These are phyloP conservation scores for Medicago ruthenica DNA, from an alignment of 306 rosid genomes.

Conservation along the genomic window DNA sequence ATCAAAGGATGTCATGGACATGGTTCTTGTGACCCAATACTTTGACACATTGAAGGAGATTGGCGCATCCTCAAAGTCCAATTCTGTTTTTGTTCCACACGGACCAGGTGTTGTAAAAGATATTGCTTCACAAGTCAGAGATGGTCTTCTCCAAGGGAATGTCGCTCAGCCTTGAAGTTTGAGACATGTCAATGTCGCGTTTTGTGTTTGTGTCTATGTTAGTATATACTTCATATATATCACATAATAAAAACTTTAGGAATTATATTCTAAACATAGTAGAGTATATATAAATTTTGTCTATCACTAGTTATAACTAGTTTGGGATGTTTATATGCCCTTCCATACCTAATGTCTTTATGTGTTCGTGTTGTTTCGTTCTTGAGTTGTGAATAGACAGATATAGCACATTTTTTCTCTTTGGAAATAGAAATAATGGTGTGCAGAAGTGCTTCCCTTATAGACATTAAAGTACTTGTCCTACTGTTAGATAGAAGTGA, in stretches of 20 bases:
- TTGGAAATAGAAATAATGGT: not conserved
- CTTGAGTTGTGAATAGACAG: not conserved
- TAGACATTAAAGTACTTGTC: no score
- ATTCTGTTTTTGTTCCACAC: constrained; percentile 86
- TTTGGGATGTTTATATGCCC: not conserved
- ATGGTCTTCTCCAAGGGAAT: constrained; percentile 84
- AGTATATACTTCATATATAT: not conserved
- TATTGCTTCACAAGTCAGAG: constrained; percentile 77
- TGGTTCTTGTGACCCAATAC: constrained; percentile 95
- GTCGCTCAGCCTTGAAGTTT: constrained; percentile 13
- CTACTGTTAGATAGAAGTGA: no score
- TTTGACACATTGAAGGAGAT: constrained; percentile 97
- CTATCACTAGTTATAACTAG: not conserved
- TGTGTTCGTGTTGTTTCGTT: not conserved
- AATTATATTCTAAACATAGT: not conserved
- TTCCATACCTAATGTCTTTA: not conserved
- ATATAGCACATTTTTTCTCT: constrained; percentile 1
- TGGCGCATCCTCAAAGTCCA: constrained; percentile 85
- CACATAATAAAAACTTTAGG: not conserved
- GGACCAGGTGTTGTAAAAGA: constrained; percentile 97
- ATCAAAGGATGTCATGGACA: constrained; percentile 95
- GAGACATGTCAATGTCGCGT: no score
- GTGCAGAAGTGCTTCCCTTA: not conserved
- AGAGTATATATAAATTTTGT: not conserved
- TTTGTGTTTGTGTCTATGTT: no score